Conservation (phyloP, 371 early-diverging fungal species). For the Mucor circinelloides region DNA sequence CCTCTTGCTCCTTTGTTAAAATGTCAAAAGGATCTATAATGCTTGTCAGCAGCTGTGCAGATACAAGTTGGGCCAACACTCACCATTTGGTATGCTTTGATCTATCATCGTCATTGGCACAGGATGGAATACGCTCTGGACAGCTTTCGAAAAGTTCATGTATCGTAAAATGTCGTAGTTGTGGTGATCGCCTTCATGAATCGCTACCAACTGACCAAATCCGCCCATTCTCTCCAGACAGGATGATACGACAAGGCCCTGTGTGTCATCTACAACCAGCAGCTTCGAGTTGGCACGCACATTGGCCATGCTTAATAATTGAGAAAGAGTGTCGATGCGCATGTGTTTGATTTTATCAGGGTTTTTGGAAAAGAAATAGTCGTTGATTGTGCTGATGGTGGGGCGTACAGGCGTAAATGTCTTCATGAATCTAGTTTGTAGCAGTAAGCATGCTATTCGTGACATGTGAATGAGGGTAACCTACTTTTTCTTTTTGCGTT, state of each 20-base stretch:
- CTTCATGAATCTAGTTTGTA: slow-evolving; percentile 72
- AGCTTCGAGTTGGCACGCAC: slow-evolving; percentile 67
- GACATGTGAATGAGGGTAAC: not conserved
- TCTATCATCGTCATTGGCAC: slow-evolving; percentile 72
- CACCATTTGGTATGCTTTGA: slow-evolving; percentile 58
- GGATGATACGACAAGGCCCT: slow-evolving; percentile 81
- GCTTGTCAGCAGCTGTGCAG: not conserved
- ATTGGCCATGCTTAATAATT: slow-evolving; percentile 82
- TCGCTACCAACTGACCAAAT: slow-evolving; percentile 62
- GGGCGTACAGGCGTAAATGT: slow-evolving; percentile 84
- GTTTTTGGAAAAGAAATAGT: slow-evolving; percentile 79
- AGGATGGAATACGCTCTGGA: slow-evolving; percentile 58
- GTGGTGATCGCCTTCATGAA: slow-evolving; percentile 78
- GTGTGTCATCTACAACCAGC: slow-evolving; percentile 88
- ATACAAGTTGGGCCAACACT: too few relatives aligned
- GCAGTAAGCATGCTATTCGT: not conserved
- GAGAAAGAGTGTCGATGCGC: slow-evolving; percentile 92
- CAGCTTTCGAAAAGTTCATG: slow-evolving; percentile 71
- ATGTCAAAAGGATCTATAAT: slow-evolving; percentile 37
- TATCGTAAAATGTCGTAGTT: slow-evolving; percentile 80
- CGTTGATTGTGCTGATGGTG: slow-evolving; percentile 74
- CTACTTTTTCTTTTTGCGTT: slow-evolving; percentile 91
- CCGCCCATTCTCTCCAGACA: slow-evolving; percentile 87
- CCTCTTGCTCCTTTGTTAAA: slow-evolving; percentile 36
- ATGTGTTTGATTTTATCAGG: slow-evolving; percentile 84